Conservation (phyloP, 257 asterid species). For the Solanum ossicruentum region DNA sequence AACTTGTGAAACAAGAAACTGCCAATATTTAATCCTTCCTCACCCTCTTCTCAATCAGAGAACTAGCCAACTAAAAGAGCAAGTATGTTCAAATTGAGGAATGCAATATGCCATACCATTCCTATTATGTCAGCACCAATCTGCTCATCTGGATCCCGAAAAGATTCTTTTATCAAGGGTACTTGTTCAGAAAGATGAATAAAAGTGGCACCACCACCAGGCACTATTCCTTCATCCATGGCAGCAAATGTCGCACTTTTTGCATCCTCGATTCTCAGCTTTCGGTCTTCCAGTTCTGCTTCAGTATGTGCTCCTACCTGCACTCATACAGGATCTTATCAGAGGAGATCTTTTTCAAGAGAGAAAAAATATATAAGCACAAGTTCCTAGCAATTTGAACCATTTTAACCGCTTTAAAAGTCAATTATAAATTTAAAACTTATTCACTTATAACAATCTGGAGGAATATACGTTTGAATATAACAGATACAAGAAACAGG, state of each 20-base stretch:
- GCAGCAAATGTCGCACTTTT: conserved; percentile 91
- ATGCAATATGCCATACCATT: conserved; percentile 22
- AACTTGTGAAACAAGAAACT: background rate
- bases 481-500: background rate
- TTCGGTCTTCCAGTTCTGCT: conserved; percentile 81
- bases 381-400: background rate
- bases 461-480: background rate
- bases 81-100: background rate
- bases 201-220: conserved; percentile 93
- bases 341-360: background rate
- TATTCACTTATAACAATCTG: background rate
- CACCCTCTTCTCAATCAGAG: background rate
- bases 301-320: conserved; percentile 92
- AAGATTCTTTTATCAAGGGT: conserved; percentile 37
- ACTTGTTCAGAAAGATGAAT: conserved; percentile 75
- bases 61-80: background rate
- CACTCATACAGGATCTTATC: background rate
- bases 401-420: background rate
- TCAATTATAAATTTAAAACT: background rate
- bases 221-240: conserved; percentile 90
- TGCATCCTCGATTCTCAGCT: conserved; percentile 88
- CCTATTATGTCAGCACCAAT: conserved; percentile 86
- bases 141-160: conserved; percentile 66
- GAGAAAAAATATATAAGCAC: background rate
- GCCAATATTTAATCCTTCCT: background rate